Evolutionary conservation across 306 rosid species (phyloP).

Genomic region (Crataegus laevigata): DNA sequence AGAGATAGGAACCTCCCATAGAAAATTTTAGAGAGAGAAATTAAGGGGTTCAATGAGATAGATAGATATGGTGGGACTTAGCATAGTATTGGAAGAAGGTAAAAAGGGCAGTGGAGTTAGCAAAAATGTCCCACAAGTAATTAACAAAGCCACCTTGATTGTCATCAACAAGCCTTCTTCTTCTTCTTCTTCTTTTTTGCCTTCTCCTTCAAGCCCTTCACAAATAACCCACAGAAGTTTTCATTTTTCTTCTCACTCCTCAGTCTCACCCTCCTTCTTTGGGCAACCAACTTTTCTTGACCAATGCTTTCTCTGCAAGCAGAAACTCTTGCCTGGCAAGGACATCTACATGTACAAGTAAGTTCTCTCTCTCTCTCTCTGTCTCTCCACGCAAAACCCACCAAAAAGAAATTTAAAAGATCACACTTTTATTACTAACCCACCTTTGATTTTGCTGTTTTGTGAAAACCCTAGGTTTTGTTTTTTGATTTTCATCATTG

Average conservation of each 20-base stretch:
- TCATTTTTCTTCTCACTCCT: neutral
- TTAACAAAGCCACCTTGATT: slow-evolving; percentile 53
- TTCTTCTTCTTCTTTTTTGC: neutral
- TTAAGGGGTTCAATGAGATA: neutral
- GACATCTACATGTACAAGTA: slow-evolving; percentile 99
- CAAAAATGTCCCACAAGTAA: slow-evolving; percentile 39
- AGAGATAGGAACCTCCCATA: neutral
- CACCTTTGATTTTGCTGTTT: neutral
- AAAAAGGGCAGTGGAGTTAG: slow-evolving; percentile 18
- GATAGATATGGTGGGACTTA: slow-evolving; percentile 80
- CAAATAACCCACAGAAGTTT: neutral
- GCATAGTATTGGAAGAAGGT: slow-evolving; percentile 57
- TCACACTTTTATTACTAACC: neutral
- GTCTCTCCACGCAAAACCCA: neutral
- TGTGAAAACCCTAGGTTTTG: neutral
- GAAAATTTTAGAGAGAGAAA: neutral
- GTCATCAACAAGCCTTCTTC: slow-evolving; percentile 24
- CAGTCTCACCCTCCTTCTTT: neutral
- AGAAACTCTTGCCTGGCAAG: slow-evolving; percentile 62
- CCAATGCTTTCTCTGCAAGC: slow-evolving; percentile 64
- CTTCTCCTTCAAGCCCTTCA: neutral
- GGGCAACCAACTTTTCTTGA: slow-evolving; percentile 45
- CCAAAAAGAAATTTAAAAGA: neutral
- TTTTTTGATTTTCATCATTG: neutral
- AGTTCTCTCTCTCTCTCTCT: neutral